Evolutionary conservation across 73 alveolate genomes (phyloP), one percentile per base, ranked within the genome.

Genomic region (Paramecium biaurelia): DNA sequence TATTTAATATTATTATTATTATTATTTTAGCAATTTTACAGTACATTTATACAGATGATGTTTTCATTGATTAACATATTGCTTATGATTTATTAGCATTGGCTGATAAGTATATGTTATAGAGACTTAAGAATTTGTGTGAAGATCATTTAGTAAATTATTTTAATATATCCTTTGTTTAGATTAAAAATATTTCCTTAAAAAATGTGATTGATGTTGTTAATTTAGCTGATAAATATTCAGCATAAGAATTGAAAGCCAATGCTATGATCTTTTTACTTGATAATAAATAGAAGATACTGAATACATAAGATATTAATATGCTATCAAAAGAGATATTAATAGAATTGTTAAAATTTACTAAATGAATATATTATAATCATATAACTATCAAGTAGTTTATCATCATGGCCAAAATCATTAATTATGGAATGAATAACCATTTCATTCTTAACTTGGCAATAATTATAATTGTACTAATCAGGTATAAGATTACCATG

Each of bases 161-260:
- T 43, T 43, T 15, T 12, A 15, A 15, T 72, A 0, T 32, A 32
- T 32, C 37, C 1, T 2, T 32, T 32, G 34, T 12, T 0, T 41
- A 79, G 90, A 79, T 79, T 79, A 79, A 79, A 45, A 79, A 79
- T 8, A 93, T 95, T 43, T 93, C 92, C 18, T 86, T 76, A 24
- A 96, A 95, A n/a, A 95, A 93, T 90, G 93, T 95, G 5, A 93
- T 95, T 11, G 96, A 95, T 68, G 58, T 93, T 34, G 93, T 95
- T 14, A 86, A 92, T 92, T 70, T 93, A 70, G 85, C 97, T 37
- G 96, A 95, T 49, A 93, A 67, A 57, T 93, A 85, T 70, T 53
- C 85, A 18, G 97, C 98, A 21, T n/a, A 76, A 21, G 98, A 95
- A 72, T 85, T 95, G 5, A 93, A 88, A 85, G 67, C 93, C 38